Evolutionary conservation across 805 yeast genomes (phyloP).

Genomic region (Lipomyces sp.): DNA sequence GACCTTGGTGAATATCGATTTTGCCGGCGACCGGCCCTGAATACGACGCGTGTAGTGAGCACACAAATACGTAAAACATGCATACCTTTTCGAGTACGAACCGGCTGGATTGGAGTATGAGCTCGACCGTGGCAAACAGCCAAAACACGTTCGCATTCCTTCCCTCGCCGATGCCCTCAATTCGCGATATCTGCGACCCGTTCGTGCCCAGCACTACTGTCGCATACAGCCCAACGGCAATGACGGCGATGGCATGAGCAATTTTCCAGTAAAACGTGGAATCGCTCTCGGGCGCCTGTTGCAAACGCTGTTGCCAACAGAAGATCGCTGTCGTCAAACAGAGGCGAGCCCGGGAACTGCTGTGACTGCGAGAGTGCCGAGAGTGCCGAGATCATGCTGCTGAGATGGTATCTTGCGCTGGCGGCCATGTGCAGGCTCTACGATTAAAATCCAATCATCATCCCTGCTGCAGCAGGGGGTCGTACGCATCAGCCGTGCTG

Average conservation of each 20-base stretch:
- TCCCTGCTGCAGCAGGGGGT: no score
- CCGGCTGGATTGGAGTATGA: slow-evolving; percentile 20
- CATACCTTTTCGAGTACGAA: slow-evolving; percentile 23
- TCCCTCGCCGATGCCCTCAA: slow-evolving; percentile 8
- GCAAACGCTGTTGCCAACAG: neutral
- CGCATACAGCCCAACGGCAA: slow-evolving; percentile 16
- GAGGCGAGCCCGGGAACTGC: no score
- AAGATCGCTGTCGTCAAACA: neutral
- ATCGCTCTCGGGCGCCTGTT: slow-evolving; percentile 1
- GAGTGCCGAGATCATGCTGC: neutral
- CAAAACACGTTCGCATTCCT: slow-evolving; percentile 13
- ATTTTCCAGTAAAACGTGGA: slow-evolving; percentile 9
- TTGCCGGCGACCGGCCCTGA: slow-evolving; percentile 30
- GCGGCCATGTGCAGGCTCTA: neutral
- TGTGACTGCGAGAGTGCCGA: neutral
- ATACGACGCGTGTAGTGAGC: neutral
- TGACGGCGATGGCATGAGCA: slow-evolving; percentile 7
- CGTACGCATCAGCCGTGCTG: no score
- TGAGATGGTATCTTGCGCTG: neutral
- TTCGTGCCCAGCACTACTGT: slow-evolving; percentile 5
- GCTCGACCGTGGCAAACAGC: slow-evolving; percentile 23
- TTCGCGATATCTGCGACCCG: slow-evolving; percentile 18
- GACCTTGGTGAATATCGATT: slow-evolving; percentile 27
- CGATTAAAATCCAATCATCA: no score
- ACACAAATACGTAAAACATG: neutral